Percentiles rank a stretch among this genome's conserved stretches.
These are phyloP conservation scores for Arbutus unedo DNA, from an alignment of 148 eudicot species.

Conservation along the genomic window DNA sequence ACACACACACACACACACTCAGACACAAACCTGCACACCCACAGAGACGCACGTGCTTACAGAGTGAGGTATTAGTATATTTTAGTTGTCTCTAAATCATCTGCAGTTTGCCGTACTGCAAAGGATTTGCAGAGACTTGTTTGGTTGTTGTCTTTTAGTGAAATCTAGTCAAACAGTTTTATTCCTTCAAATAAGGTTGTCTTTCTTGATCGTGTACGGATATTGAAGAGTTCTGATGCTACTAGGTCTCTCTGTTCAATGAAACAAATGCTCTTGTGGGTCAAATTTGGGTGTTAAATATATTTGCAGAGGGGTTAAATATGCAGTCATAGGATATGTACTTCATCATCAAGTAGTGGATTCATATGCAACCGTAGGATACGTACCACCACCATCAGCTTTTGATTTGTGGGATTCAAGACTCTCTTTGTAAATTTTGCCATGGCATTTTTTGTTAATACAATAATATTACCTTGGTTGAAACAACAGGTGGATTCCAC, in stretches of 20 bases:
- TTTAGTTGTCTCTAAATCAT: neutral
- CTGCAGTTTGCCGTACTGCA: neutral
- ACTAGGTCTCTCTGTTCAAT: neutral
- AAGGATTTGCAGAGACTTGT: neutral
- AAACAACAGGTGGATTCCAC: neutral
- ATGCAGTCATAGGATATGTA: neutral
- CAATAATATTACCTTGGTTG: too few species aligned
- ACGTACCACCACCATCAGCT: neutral
- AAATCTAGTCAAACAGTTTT: neutral
- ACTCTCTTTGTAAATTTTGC: neutral
- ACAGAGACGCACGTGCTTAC: neutral
- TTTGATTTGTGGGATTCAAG: neutral
- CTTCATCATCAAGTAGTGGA: neutral
- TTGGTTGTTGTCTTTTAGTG: neutral
- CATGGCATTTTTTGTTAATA: too few species aligned
- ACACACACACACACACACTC: too few species aligned
- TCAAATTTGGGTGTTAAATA: neutral
- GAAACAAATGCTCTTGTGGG: constrained; percentile 9
- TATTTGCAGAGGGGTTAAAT: neutral
- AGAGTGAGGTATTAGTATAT: too few species aligned
- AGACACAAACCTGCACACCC: neutral
- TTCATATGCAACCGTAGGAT: neutral
- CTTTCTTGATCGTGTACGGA: neutral
- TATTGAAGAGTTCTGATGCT: neutral
- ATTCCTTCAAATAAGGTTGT: neutral